A percentile compares a stretch with the other conserved stretches of the same genome.
Evolutionary conservation across 1,284 basidiomycete species (phyloP).

Genomic region (Porogramme epimiltina): DNA sequence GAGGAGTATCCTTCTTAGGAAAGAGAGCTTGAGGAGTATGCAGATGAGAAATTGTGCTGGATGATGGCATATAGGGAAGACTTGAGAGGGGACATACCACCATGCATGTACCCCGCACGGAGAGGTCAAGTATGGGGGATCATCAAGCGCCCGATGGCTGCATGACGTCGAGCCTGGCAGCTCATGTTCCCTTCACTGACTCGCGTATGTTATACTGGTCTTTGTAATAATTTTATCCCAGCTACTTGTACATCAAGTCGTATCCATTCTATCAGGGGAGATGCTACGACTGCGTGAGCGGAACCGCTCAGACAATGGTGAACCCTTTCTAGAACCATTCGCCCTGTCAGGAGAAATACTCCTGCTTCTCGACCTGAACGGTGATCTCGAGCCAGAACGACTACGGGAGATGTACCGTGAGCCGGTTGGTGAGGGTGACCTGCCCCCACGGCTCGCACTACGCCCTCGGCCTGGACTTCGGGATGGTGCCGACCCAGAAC

Average conservation of each 20-base stretch:
- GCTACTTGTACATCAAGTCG: not conserved
- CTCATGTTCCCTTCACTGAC: no score
- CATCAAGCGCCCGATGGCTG: no score
- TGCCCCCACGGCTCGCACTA: slow-evolving; percentile 30
- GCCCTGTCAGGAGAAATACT: slow-evolving; percentile 64
- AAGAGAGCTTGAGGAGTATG: not conserved
- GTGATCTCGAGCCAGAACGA: slow-evolving; percentile 49
- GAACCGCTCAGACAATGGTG: slow-evolving; percentile 16
- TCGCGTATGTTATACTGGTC: no score
- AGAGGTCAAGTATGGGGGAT: no score
- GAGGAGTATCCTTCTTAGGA: not conserved
- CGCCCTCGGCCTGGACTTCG: slow-evolving; percentile 26
- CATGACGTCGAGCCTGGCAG: no score
- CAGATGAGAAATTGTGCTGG: not conserved
- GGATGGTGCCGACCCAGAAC: slow-evolving; percentile 16
- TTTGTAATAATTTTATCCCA: no score
- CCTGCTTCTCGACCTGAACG: slow-evolving; percentile 54
- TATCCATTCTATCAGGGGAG: slow-evolving; percentile 2
- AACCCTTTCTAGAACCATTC: slow-evolving; percentile 30
- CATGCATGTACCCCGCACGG: not conserved
- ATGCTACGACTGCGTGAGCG: slow-evolving; percentile 27
- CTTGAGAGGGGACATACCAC: not conserved
- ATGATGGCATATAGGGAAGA: no score
- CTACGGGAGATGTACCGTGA: slow-evolving; percentile 68
- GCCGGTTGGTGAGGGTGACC: slow-evolving; percentile 46